These are phyloP conservation scores for Fraxinus baroniana DNA, from an alignment of 305 asterid species.

Conservation along the genomic window DNA sequence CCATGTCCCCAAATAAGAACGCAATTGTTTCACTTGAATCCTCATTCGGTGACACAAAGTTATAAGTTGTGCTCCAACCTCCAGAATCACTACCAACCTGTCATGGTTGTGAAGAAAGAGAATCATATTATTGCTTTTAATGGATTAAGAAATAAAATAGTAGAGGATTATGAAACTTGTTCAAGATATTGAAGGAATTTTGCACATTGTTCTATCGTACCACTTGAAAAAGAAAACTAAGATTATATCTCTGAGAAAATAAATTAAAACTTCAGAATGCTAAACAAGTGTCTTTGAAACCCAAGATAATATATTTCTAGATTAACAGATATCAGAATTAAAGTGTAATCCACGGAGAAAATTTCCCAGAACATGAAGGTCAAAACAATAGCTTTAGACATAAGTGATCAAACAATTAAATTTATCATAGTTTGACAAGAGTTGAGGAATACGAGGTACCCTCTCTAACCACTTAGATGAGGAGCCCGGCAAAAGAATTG, in stretches of 20 bases:
- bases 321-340: background rate
- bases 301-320: background rate
- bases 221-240: background rate
- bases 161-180: background rate
- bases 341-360: background rate
- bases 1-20: constrained; percentile 88
- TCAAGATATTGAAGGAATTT: background rate
- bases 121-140: background rate
- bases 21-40: constrained; percentile 61
- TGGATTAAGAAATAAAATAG: background rate
- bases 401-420: background rate
- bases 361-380: background rate
- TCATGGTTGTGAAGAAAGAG: background rate
- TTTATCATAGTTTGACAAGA: background rate
- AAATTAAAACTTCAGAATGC: background rate
- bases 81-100: constrained; percentile 81
- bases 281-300: background rate
- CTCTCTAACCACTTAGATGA: background rate
- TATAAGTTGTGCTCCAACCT: constrained; percentile 67
- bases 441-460: background rate
- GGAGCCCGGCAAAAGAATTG: background rate
- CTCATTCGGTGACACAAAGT: constrained; percentile 54
- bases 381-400: background rate
- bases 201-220: background rate
- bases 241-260: background rate